These are phyloP conservation scores for Mycena polygramma DNA, from an alignment of 768 basidiomycete species.

Conservation along the genomic window DNA sequence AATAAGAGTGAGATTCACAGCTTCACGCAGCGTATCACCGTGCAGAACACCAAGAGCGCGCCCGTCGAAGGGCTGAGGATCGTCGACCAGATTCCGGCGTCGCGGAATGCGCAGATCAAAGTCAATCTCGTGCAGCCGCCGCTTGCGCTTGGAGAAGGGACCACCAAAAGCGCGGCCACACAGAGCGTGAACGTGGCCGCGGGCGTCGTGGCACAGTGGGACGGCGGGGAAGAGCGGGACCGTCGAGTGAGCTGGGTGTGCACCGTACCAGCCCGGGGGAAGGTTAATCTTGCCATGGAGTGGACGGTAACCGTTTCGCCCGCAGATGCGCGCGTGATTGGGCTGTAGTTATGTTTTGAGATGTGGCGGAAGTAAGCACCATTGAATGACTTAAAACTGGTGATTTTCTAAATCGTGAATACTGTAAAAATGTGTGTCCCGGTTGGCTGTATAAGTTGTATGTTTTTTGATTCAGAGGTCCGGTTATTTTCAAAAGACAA, in stretches of 20 bases:
- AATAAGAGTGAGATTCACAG: conserved; percentile 48
- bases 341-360: conserved; percentile 39
- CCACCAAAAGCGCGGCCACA: background rate
- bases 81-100: conserved; percentile 55
- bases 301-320: conserved; percentile 53
- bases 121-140: conserved; percentile 40
- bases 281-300: conserved; percentile 31
- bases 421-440: too few species aligned
- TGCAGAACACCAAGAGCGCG: conserved; percentile 53
- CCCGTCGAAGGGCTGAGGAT: conserved; percentile 49
- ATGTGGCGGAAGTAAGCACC: too few species aligned
- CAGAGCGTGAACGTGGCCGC: conserved; percentile 41
- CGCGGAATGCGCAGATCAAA: conserved; percentile 44
- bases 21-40: conserved; percentile 54
- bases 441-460: too few species aligned
- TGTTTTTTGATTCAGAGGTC: too few species aligned
- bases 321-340: conserved; percentile 38
- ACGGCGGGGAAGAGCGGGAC: conserved; percentile 50
- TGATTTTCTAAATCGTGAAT: too few species aligned
- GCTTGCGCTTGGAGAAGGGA: conserved; percentile 10
- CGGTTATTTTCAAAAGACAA: too few species aligned
- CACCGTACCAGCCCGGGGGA: background rate
- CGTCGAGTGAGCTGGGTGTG: conserved; percentile 44
- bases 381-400: too few species aligned
- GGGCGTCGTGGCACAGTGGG: conserved; percentile 54